These are phyloP conservation scores for Cymbopogon flexuosus DNA, from an alignment of 202 grass and related monocot genomes.

Conservation along the genomic window DNA sequence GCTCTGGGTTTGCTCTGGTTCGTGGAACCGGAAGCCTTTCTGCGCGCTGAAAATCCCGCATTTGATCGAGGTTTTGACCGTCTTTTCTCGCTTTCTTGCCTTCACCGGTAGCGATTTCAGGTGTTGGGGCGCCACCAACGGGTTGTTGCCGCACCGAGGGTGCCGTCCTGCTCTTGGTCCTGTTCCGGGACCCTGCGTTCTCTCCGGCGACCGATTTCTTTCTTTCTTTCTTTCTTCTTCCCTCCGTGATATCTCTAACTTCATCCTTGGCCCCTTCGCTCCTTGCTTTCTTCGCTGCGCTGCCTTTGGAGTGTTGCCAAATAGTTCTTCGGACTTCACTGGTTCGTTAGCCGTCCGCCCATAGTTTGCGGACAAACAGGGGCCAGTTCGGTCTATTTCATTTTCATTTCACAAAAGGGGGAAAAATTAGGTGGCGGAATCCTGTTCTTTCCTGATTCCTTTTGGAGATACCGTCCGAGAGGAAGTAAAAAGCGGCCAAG, in stretches of 20 bases:
- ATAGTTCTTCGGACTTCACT: constrained; percentile 11
- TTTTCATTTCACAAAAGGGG: constrained; percentile 5
- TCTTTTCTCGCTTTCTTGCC: neutral
- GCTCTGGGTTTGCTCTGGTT: constrained; percentile 14
- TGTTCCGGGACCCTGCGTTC: neutral
- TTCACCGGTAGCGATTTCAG: neutral
- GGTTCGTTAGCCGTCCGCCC: neutral
- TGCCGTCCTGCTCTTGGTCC: neutral
- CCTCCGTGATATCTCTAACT: neutral
- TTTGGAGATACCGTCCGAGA: constrained; percentile 6
- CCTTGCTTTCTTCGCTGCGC: neutral
- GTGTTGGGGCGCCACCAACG: neutral
- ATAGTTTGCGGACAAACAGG: neutral
- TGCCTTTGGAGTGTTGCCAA: neutral
- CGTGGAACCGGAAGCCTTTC: neutral
- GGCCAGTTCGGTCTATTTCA: neutral
- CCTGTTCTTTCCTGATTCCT: constrained; percentile 13
- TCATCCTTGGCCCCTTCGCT: no score
- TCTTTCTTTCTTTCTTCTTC: neutral
- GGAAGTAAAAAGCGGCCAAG: neutral
- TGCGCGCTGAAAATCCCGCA: neutral
- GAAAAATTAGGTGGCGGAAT: constrained; percentile 23
- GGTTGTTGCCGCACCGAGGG: neutral
- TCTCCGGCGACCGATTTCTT: neutral
- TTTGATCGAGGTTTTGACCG: neutral